Evolutionary conservation across 139 green algal genomes (phyloP).

Genomic region (Chloropicon primus): DNA sequence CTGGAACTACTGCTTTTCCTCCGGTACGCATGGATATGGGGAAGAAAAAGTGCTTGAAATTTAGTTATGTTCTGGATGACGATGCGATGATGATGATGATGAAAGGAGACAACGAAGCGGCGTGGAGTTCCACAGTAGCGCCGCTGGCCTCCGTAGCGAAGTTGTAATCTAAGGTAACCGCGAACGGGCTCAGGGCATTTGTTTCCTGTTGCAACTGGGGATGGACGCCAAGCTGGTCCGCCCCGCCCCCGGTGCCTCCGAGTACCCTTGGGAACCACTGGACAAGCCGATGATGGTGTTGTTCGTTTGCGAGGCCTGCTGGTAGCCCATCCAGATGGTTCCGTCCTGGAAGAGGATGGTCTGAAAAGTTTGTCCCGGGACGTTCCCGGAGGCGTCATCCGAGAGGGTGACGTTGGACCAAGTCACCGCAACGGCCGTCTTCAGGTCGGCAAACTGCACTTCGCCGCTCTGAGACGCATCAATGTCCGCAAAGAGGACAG

Average conservation of each 20-base stretch:
- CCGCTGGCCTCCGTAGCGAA: too few species aligned
- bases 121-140: too few species aligned
- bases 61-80: too few species aligned
- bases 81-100: too few species aligned
- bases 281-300: background rate
- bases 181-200: too few species aligned
- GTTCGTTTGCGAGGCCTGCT: background rate
- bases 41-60: too few species aligned
- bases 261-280: too few species aligned
- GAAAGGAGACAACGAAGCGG: too few species aligned
- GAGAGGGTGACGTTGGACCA: background rate
- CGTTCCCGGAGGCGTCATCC: background rate
- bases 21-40: too few species aligned
- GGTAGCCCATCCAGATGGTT: background rate
- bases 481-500: background rate
- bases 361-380: background rate
- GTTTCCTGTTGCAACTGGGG: too few species aligned
- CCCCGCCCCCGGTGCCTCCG: background rate
- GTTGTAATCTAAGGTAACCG: too few species aligned
- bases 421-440: background rate
- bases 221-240: background rate
- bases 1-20: too few species aligned
- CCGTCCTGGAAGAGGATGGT: background rate
- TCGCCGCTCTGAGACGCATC: background rate
- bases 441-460: background rate